phyloP scores from a whole-genome alignment of 495 filamentous ascomycete species.

The Echria macrotheca region DNA sequence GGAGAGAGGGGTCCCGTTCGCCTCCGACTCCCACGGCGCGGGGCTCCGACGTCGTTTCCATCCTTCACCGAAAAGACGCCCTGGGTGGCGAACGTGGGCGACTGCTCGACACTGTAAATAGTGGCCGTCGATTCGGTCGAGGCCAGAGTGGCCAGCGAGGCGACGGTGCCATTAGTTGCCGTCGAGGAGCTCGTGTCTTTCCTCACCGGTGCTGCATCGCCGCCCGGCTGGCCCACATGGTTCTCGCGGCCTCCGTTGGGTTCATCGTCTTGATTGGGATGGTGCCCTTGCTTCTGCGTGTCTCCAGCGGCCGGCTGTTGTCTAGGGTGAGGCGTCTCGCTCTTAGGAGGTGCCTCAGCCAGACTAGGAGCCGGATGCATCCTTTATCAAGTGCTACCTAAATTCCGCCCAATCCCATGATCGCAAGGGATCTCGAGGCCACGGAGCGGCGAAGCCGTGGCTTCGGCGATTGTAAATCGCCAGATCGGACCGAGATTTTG shows the following conservation, averaged over 20 bases:
- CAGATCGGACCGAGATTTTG: constrained; percentile 2
- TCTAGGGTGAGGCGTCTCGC: constrained; percentile 34
- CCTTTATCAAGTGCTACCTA: constrained; percentile 18
- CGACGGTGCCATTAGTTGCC: constrained; percentile 37
- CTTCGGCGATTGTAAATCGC: too few relatives aligned
- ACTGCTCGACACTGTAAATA: constrained; percentile 38
- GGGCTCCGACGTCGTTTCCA: constrained; percentile 39
- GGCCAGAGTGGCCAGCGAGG: constrained; percentile 30
- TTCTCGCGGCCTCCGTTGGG: constrained; percentile 18
- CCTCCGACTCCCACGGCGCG: constrained; percentile 40
- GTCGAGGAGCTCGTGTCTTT: constrained; percentile 45
- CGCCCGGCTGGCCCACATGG: constrained; percentile 28
- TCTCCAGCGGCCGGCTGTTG: too few relatives aligned
- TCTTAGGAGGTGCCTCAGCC: constrained; percentile 40
- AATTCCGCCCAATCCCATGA: constrained; percentile 22
- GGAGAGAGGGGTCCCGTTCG: constrained; percentile 44
- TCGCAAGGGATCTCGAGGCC: constrained; percentile 13
- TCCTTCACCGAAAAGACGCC: constrained; percentile 45
- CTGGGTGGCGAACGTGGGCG: constrained; percentile 29
- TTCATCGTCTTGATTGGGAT: constrained; percentile 7
- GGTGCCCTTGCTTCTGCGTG: constrained; percentile 20
- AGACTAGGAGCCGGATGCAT: constrained; percentile 42
- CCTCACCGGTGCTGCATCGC: constrained; percentile 37
- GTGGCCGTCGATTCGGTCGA: constrained; percentile 38
- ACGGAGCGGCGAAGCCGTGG: too few relatives aligned